phyloP scores from a whole-genome alignment of 1,284 basidiomycete species.

The Mycosarcoma mackinlayi region DNA sequence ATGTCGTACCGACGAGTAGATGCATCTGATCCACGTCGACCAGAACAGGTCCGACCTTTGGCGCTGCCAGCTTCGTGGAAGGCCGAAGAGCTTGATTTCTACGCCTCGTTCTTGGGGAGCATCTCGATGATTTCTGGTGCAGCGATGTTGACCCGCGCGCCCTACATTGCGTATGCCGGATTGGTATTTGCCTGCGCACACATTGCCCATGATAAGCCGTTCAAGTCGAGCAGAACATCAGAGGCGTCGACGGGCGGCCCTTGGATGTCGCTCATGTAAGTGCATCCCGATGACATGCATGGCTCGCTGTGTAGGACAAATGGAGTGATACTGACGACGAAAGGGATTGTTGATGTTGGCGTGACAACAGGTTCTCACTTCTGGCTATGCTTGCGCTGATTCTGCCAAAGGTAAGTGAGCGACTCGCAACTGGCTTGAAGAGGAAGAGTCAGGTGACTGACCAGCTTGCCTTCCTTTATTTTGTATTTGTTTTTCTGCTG shows the following conservation, averaged over 20 bases:
- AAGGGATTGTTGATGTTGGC: neutral
- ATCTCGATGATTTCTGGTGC: slow-evolving; percentile 44
- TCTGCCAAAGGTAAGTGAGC: slow-evolving; percentile 40
- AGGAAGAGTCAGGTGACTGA: neutral
- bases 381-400: slow-evolving; percentile 35
- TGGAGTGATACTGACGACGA: neutral
- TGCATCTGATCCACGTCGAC: slow-evolving; percentile 31
- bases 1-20: slow-evolving; percentile 43
- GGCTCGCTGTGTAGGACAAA: neutral
- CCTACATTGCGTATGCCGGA: slow-evolving; percentile 46
- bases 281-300: too few species aligned
- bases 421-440: neutral
- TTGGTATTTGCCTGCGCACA: slow-evolving; percentile 52
- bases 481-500: neutral
- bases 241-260: slow-evolving; percentile 38
- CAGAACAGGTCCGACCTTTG: slow-evolving; percentile 25
- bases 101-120: slow-evolving; percentile 32
- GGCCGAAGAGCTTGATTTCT: slow-evolving; percentile 38
- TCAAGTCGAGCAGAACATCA: slow-evolving; percentile 39
- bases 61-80: slow-evolving; percentile 34
- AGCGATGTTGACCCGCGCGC: slow-evolving; percentile 38
- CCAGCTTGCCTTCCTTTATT: neutral
- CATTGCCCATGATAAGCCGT: slow-evolving; percentile 48
- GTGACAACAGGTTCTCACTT: slow-evolving; percentile 27
- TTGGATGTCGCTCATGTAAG: slow-evolving; percentile 35